Percentiles rank a stretch among this genome's conserved stretches.
phyloP scores from a whole-genome alignment of 495 filamentous ascomycete genomes.

The Aspergillus sparsus region DNA sequence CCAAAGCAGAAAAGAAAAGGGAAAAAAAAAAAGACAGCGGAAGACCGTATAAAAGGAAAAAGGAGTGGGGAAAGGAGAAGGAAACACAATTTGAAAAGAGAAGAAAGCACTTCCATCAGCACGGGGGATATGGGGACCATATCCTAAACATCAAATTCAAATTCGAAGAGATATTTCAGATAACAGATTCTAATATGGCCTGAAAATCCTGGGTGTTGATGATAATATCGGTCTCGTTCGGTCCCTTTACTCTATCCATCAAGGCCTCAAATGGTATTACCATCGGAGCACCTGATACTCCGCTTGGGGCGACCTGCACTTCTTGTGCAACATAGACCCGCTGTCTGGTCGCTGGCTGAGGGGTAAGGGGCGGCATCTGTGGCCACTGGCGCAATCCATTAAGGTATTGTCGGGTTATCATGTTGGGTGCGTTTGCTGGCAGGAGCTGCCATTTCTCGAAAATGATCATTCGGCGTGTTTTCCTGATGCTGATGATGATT shows the following conservation, averaged over 20 bases:
- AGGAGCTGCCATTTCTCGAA: constrained; percentile 31
- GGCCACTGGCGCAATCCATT: background rate
- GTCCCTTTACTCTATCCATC: background rate
- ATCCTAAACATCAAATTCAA: no score
- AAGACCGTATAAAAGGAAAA: no score
- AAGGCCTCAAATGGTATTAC: background rate
- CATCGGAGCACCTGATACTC: background rate
- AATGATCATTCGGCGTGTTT: constrained; percentile 21
- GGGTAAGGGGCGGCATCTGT: no score
- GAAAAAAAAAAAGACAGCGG: no score
- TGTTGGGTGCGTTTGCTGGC: constrained; percentile 8
- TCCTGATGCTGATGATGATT: constrained; percentile 22
- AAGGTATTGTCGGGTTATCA: background rate
- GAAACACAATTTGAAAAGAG: no score
- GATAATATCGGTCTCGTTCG: background rate
- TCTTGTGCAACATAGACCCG: background rate
- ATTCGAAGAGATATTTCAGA: background rate
- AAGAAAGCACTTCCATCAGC: no score
- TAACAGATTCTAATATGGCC: background rate
- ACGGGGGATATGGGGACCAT: no score
- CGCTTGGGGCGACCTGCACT: background rate
- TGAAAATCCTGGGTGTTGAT: background rate
- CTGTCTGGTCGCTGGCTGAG: no score
- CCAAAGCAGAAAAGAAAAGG: no score
- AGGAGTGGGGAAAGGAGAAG: no score